phyloP scores from a whole-genome alignment of 2,329 filamentous ascomycete genomes.

The Dendryphion nanum region DNA sequence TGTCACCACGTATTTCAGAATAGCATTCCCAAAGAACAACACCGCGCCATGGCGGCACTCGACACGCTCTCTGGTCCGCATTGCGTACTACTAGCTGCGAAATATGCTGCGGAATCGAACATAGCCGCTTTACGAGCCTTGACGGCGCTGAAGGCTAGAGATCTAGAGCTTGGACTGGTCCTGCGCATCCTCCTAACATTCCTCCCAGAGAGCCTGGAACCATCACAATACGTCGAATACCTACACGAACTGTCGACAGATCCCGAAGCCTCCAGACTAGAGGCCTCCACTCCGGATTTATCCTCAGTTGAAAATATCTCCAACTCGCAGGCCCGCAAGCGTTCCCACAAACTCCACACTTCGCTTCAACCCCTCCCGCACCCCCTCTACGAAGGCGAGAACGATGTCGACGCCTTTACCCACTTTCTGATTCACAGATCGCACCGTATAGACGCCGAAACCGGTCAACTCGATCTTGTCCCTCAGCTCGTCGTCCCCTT shows the following conservation, averaged over 20 bases:
- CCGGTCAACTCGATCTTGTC: conserved; percentile 68
- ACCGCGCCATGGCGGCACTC: conserved; percentile 23
- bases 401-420: conserved; percentile 56
- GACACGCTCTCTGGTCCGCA: conserved; percentile 61
- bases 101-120: conserved; percentile 66
- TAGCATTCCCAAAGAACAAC: conserved; percentile 17
- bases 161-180: conserved; percentile 63
- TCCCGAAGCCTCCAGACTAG: conserved; percentile 41
- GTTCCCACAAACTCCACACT: conserved; percentile 62
- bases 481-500: conserved; percentile 69
- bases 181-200: conserved; percentile 74
- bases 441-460: conserved; percentile 67
- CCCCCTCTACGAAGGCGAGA: conserved; percentile 48
- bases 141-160: conserved; percentile 54
- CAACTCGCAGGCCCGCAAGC: conserved; percentile 63
- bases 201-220: conserved; percentile 68
- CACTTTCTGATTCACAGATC: conserved; percentile 68
- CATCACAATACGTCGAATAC: conserved; percentile 62
- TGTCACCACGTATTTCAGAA: no score
- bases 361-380: conserved; percentile 51
- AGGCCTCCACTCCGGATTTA: conserved; percentile 49
- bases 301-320: conserved; percentile 58
- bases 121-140: conserved; percentile 62
- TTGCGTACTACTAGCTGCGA: conserved; percentile 69
- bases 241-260: conserved; percentile 57